These are phyloP conservation scores for Fusarium sp. DNA, from an alignment of 2,329 filamentous ascomycete species.

Conservation along the genomic window DNA sequence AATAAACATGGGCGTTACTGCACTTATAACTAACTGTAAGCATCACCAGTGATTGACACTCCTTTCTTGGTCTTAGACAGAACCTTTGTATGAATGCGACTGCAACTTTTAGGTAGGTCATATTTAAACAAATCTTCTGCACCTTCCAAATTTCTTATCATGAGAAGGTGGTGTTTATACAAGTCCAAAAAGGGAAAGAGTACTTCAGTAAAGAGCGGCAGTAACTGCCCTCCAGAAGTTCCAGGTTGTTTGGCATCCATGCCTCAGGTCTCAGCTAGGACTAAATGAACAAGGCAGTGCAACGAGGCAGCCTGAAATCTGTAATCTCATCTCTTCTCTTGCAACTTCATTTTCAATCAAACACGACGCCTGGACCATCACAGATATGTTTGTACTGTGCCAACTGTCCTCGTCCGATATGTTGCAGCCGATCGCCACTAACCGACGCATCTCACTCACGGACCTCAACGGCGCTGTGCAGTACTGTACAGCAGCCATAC, in stretches of 20 bases:
- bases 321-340: neutral
- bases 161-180: slow-evolving; percentile 9
- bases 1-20: neutral
- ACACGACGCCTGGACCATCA: neutral
- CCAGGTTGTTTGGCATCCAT: slow-evolving; percentile 11
- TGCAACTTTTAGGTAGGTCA: neutral
- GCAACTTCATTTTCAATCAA: neutral
- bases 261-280: slow-evolving; percentile 45
- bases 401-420: neutral
- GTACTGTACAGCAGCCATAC: neutral
- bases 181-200: slow-evolving; percentile 44
- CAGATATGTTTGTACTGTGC: neutral
- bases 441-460: slow-evolving; percentile 18
- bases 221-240: slow-evolving; percentile 23
- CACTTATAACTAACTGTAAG: neutral
- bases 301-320: slow-evolving; percentile 7
- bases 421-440: slow-evolving; percentile 21
- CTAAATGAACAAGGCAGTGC: slow-evolving; percentile 23
- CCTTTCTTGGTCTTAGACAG: neutral
- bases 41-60: neutral
- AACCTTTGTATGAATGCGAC: neutral
- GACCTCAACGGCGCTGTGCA: neutral
- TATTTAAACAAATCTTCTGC: neutral
- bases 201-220: slow-evolving; percentile 32
- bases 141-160: neutral